phyloP scores from a whole-genome alignment of 73 alveolate species.

The Durusdinium trenchii region DNA sequence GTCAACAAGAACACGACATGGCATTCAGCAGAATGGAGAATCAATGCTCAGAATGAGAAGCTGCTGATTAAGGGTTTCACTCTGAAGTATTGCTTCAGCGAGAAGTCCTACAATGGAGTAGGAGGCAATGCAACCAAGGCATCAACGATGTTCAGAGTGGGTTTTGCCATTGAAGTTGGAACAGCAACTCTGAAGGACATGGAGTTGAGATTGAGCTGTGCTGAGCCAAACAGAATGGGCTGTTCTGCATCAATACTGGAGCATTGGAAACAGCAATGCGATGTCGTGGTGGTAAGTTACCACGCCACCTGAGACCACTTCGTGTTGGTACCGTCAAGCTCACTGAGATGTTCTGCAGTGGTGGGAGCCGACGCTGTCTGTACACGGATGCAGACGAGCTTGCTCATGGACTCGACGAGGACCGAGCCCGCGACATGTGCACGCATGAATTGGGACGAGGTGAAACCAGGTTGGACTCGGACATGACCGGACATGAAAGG shows the following conservation, averaged over 20 bases:
- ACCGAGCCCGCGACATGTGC: not conserved
- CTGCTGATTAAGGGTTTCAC: not conserved
- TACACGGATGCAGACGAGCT: not conserved
- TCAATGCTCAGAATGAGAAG: not conserved
- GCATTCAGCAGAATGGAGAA: not conserved
- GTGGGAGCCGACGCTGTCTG: not conserved
- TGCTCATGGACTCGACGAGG: too few species aligned
- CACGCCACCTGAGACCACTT: not conserved
- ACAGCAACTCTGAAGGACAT: not conserved
- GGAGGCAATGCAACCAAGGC: conserved; percentile 4
- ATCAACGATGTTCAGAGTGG: not conserved
- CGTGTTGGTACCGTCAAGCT: not conserved
- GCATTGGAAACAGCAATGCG: not conserved
- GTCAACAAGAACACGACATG: not conserved
- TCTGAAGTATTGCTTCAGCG: too few species aligned
- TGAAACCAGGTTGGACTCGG: too few species aligned
- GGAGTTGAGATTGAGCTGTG: conserved; percentile 9
- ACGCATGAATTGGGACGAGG: too few species aligned
- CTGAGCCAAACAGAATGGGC: not conserved
- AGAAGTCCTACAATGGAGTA: conserved; percentile 3
- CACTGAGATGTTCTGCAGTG: not conserved
- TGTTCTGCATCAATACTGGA: conserved; percentile 17
- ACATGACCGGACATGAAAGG: too few species aligned
- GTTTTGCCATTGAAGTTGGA: not conserved
- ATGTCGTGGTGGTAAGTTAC: not conserved